Evolutionary conservation across 805 yeast genomes (phyloP).

Genomic region (Wickerhamomyces chambardii): DNA sequence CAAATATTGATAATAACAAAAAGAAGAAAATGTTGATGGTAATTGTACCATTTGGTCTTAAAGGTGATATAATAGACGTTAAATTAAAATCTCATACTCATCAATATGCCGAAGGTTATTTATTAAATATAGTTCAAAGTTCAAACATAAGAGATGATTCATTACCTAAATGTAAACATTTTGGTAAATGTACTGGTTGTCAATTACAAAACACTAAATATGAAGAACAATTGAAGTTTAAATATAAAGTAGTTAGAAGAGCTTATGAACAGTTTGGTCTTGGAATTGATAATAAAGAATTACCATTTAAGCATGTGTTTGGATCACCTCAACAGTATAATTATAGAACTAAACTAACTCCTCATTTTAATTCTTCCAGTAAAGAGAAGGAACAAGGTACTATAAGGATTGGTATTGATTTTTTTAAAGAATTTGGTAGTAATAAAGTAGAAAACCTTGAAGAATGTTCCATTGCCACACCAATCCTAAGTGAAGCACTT

Average conservation of each 20-base stretch:
- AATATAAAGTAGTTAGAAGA: constrained; percentile 61
- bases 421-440: constrained; percentile 37
- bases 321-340: constrained; percentile 67
- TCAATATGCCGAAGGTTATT: constrained; percentile 62
- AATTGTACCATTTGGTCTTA: constrained; percentile 74
- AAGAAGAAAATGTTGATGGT: constrained; percentile 46
- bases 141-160: constrained; percentile 44
- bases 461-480: constrained; percentile 83
- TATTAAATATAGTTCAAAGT: constrained; percentile 36
- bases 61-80: constrained; percentile 70
- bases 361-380: constrained; percentile 93
- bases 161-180: constrained; percentile 55
- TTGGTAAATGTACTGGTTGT: constrained; percentile 89
- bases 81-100: constrained; percentile 71
- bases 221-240: constrained; percentile 60
- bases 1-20: no score
- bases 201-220: constrained; percentile 79
- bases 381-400: constrained; percentile 28
- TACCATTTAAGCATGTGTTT: constrained; percentile 56
- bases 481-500: constrained; percentile 66
- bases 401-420: constrained; percentile 69
- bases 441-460: constrained; percentile 68
- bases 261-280: constrained; percentile 79
- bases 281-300: constrained; percentile 23
- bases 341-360: constrained; percentile 89